These are phyloP conservation scores for Drosera spatulata DNA, from an alignment of 179 eudicot species.

Conservation along the genomic window DNA sequence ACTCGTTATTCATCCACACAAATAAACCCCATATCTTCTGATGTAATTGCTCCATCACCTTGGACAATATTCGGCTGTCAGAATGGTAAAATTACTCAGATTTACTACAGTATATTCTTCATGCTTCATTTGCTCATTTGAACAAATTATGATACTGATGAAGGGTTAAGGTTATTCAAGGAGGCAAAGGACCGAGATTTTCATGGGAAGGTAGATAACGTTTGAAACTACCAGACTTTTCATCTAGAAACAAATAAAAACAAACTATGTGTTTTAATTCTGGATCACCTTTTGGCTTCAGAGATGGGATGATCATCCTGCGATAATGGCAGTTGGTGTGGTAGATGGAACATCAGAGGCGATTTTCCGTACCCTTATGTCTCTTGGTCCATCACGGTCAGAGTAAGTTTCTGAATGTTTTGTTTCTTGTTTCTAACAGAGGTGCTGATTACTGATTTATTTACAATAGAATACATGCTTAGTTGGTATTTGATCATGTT, in stretches of 20 bases:
- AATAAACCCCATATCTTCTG: constrained; percentile 19
- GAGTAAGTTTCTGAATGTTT: constrained; percentile 18
- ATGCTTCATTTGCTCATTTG: background rate
- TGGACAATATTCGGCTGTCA: constrained; percentile 42
- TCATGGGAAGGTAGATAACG: constrained; percentile 18
- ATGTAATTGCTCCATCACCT: constrained; percentile 34
- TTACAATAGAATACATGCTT: too few species aligned
- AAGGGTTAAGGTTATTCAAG: constrained; percentile 35
- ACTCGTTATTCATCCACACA: constrained; percentile 15
- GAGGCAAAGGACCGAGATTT: constrained; percentile 31
- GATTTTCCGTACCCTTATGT: constrained; percentile 30
- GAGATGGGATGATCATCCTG: constrained; percentile 41
- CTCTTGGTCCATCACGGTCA: constrained; percentile 35
- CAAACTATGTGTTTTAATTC: background rate
- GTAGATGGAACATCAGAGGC: constrained; percentile 33
- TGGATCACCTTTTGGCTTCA: constrained; percentile 13
- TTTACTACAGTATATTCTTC: background rate
- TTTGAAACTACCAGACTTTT: background rate
- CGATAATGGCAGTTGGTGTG: constrained; percentile 40
- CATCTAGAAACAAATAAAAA: background rate
- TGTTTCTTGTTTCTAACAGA: background rate
- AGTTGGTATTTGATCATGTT: too few species aligned
- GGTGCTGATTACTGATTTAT: background rate
- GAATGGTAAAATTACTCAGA: constrained; percentile 19
- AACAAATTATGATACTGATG: constrained; percentile 2